These are phyloP conservation scores for Colletotrichum karsti DNA, from an alignment of 2,329 filamentous ascomycete genomes.

Conservation along the genomic window DNA sequence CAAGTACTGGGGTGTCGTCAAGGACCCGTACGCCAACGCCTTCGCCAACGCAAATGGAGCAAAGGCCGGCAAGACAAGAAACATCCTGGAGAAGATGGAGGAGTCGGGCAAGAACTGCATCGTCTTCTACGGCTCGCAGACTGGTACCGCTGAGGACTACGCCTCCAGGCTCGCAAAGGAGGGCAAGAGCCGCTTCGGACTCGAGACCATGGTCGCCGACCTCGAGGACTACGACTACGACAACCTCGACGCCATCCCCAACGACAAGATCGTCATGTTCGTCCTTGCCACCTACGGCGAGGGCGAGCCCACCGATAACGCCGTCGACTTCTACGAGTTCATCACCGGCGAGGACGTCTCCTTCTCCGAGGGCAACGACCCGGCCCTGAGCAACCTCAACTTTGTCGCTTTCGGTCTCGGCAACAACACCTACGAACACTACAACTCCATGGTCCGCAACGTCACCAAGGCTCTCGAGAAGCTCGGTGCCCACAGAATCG, in stretches of 20 bases:
- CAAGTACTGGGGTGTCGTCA: conserved; percentile 87
- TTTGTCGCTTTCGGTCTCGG: conserved; percentile 96
- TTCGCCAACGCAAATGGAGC: conserved; percentile 74
- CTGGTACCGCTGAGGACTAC: conserved; percentile 97
- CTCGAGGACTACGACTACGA: conserved; percentile 98
- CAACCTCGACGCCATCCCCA: conserved; percentile 86
- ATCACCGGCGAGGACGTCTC: conserved; percentile 81
- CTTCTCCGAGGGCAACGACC: conserved; percentile 80
- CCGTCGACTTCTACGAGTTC: conserved; percentile 99
- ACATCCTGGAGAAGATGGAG: conserved; percentile 95
- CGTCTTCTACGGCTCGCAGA: conserved; percentile 98
- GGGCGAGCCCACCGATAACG: conserved; percentile 98
- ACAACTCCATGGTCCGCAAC: conserved; percentile 97
- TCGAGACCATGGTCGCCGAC: conserved; percentile 98
- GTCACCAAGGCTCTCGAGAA: conserved; percentile 84
- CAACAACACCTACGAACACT: conserved; percentile 99
- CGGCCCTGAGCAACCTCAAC: conserved; percentile 83
- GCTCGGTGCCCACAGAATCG: conserved; percentile 85
- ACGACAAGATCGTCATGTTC: conserved; percentile 93
- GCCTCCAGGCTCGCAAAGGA: conserved; percentile 96
- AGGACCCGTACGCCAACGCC: conserved; percentile 86
- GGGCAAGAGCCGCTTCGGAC: conserved; percentile 92
- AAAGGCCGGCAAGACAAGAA: conserved; percentile 86
- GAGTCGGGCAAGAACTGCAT: conserved; percentile 97
- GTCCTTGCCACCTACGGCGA: conserved; percentile 97